phyloP scores from a whole-genome alignment of 1,284 basidiomycete species.

The Puccinia coronata region DNA sequence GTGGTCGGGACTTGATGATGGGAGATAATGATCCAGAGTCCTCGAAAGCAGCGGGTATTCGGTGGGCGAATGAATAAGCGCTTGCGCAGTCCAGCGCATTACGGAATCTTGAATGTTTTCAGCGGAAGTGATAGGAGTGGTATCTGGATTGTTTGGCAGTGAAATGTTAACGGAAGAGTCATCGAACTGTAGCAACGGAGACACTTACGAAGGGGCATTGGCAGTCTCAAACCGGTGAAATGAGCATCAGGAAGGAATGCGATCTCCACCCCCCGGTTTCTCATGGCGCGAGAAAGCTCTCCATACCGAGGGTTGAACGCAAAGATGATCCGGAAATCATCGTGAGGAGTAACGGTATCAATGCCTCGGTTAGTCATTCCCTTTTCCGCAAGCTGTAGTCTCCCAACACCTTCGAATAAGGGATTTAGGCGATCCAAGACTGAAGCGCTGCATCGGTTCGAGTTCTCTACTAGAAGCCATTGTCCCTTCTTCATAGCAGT shows the following conservation, averaged over 20 bases:
- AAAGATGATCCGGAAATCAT: conserved; percentile 91
- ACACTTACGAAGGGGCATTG: neutral
- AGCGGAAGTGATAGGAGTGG: neutral
- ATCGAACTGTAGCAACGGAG: neutral
- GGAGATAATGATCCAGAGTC: conserved; percentile 16
- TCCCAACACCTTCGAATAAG: conserved; percentile 83
- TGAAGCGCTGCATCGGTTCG: conserved; percentile 91
- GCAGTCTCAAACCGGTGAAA: neutral
- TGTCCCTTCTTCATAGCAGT: conserved; percentile 80
- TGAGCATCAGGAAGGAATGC: conserved; percentile 56
- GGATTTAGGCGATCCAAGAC: conserved; percentile 97
- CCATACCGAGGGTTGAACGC: conserved; percentile 85
- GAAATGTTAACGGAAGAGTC: neutral
- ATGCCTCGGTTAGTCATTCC: conserved; percentile 78
- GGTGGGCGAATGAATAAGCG: conserved; percentile 32
- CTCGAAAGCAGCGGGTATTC: conserved; percentile 32
- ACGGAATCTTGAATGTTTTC: neutral
- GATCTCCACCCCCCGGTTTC: conserved; percentile 93
- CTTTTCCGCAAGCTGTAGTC: conserved; percentile 81
- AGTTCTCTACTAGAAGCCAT: conserved; percentile 89
- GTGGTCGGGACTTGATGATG: neutral
- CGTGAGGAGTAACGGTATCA: conserved; percentile 76
- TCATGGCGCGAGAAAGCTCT: conserved; percentile 96
- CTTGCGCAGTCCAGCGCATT: conserved; percentile 31
- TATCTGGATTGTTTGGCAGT: neutral